These are phyloP conservation scores for Gnetum montanum DNA, from an alignment of 75 land plant genomes.

Conservation along the genomic window DNA sequence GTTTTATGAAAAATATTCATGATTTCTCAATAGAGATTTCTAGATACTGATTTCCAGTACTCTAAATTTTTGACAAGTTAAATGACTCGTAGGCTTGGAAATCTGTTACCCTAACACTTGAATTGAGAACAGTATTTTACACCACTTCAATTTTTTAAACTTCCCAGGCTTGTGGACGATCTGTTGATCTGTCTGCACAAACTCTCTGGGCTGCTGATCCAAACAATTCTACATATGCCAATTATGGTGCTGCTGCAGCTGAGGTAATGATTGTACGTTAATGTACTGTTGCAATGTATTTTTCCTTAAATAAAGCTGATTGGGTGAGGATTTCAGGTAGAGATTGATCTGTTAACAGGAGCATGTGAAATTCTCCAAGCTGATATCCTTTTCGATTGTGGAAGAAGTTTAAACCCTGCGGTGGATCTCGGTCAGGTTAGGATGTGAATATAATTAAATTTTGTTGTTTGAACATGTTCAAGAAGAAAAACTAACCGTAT, in stretches of 20 bases:
- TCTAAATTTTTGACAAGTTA: no score
- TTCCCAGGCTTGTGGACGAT: constrained; percentile 38
- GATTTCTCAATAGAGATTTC: no score
- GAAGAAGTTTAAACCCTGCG: constrained; percentile 92
- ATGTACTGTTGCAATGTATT: no score
- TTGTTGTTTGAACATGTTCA: no score
- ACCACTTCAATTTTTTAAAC: no score
- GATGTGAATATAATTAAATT: no score
- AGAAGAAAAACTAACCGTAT: no score
- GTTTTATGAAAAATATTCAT: no score
- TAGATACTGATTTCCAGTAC: no score
- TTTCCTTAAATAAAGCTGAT: no score
- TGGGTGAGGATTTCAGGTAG: constrained; percentile 81
- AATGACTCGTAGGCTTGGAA: not conserved
- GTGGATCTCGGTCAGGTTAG: constrained; percentile 92
- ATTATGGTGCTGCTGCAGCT: constrained; percentile 82
- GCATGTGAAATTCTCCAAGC: constrained; percentile 54
- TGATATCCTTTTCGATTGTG: constrained; percentile 78
- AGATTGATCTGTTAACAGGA: constrained; percentile 75
- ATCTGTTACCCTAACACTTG: not conserved
- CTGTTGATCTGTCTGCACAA: constrained; percentile 58
- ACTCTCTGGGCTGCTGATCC: constrained; percentile 41
- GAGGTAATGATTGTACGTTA: constrained; percentile 43
- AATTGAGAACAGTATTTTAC: no score
- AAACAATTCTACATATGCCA: constrained; percentile 37